Conservation (phyloP, 2,329 filamentous ascomycete genomes). For the Penicillium sp. region DNA sequence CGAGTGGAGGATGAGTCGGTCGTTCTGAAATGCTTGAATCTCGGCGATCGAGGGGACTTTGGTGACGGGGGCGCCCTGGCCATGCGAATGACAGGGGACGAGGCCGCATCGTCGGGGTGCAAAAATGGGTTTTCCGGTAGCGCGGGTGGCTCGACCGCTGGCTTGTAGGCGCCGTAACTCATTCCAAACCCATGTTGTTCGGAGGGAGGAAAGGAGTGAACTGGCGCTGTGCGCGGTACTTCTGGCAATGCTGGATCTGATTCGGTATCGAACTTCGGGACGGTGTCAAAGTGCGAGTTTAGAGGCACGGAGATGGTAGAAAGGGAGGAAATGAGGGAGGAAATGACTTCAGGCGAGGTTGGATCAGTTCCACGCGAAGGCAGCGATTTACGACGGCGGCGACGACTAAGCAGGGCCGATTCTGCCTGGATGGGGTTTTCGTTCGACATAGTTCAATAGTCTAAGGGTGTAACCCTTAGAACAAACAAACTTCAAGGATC, state of each 20-base stretch:
- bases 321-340: constrained; percentile 62
- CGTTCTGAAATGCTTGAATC: constrained; percentile 50
- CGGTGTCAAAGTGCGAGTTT: constrained; percentile 67
- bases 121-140: constrained; percentile 51
- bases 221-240: constrained; percentile 29
- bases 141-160: constrained; percentile 49
- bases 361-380: constrained; percentile 40
- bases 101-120: constrained; percentile 58
- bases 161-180: constrained; percentile 66
- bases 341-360: constrained; percentile 54
- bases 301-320: constrained; percentile 63
- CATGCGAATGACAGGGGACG: constrained; percentile 74
- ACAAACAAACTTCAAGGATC: constrained; percentile 15
- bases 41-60: constrained; percentile 51
- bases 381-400: constrained; percentile 49
- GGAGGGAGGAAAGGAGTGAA: constrained; percentile 28
- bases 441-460: constrained; percentile 34
- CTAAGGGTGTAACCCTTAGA: constrained; percentile 3
- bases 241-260: constrained; percentile 26
- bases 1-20: constrained; percentile 41
- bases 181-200: constrained; percentile 60
- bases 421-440: constrained; percentile 28
- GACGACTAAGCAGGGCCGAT: constrained; percentile 31
- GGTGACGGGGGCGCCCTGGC: constrained; percentile 77
- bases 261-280: constrained; percentile 46